These are phyloP conservation scores for Trichoderma pleuroti DNA, from an alignment of 2,329 filamentous ascomycete genomes.

Conservation along the genomic window DNA sequence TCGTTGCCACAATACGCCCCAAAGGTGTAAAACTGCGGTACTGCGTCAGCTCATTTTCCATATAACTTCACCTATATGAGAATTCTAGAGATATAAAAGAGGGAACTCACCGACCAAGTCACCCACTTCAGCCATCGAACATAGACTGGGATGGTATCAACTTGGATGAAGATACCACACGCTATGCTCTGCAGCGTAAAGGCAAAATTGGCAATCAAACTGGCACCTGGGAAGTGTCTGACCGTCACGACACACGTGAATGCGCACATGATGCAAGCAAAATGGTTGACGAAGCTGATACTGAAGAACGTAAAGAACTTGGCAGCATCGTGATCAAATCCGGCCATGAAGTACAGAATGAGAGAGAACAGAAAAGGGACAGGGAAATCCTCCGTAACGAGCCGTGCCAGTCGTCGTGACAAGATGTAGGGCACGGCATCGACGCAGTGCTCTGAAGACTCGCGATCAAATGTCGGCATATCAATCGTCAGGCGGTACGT, in stretches of 20 bases:
- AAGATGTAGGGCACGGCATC: conserved; percentile 66
- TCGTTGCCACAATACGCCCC: conserved; percentile 70
- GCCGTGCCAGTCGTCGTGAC: conserved; percentile 64
- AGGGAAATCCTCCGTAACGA: conserved; percentile 68
- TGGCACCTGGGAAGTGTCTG: conserved; percentile 66
- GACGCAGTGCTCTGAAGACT: conserved; percentile 69
- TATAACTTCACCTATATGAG: background rate
- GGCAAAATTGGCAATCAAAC: conserved; percentile 66
- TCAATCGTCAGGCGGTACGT: conserved; percentile 72
- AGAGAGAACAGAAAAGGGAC: conserved; percentile 68
- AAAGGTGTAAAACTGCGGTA: conserved; percentile 61
- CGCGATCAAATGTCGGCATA: conserved; percentile 72
- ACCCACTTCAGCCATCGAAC: conserved; percentile 74
- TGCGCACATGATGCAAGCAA: conserved; percentile 69
- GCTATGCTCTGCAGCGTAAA: conserved; percentile 73
- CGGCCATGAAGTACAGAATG: conserved; percentile 76
- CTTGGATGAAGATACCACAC: conserved; percentile 74
- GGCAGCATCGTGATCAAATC: conserved; percentile 59
- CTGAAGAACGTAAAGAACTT: conserved; percentile 72
- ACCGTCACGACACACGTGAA: conserved; percentile 63
- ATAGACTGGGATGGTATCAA: conserved; percentile 69
- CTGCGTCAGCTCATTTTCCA: background rate
- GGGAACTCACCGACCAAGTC: conserved; percentile 50
- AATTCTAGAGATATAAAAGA: background rate
- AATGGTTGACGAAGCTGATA: conserved; percentile 66